Conservation (phyloP, 768 basidiomycete genomes). For the Leccinum barrowsii region DNA sequence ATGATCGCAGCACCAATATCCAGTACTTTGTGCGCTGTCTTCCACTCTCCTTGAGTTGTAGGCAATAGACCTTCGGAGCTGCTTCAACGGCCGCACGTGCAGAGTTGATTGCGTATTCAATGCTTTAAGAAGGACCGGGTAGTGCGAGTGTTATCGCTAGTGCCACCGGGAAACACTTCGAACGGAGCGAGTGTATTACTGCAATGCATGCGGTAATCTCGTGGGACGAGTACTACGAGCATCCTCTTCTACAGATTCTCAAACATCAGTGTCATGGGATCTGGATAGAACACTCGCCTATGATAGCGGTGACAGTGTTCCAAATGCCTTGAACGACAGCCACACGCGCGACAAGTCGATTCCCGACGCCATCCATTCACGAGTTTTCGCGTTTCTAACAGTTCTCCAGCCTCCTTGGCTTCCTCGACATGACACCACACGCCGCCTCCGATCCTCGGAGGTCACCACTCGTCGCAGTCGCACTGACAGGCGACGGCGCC, state of each 20-base stretch:
- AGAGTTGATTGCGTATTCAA: conserved; percentile 62
- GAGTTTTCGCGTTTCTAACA: conserved; percentile 56
- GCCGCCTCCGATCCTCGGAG: too few relatives aligned
- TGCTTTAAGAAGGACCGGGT: conserved; percentile 51
- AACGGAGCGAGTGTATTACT: conserved; percentile 43
- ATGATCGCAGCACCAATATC: too few relatives aligned
- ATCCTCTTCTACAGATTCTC: conserved; percentile 54
- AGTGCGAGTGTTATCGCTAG: conserved; percentile 25
- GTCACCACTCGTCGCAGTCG: too few relatives aligned
- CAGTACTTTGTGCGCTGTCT: too few relatives aligned
- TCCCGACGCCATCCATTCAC: conserved; percentile 45
- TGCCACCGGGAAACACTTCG: too few relatives aligned
- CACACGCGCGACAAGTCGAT: conserved; percentile 55
- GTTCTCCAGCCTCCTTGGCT: conserved; percentile 55
- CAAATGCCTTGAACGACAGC: conserved; percentile 72
- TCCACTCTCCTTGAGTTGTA: conserved; percentile 76
- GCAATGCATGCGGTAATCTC: conserved; percentile 56
- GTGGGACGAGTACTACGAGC: conserved; percentile 49
- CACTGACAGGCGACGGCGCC: too few relatives aligned
- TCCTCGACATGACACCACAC: conserved; percentile 42
- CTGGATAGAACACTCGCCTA: conserved; percentile 43
- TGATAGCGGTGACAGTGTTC: conserved; percentile 61
- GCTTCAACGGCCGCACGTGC: conserved; percentile 74
- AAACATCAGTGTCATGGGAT: background rate
- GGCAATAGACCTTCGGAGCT: conserved; percentile 69